Percentiles rank a stretch among this genome's conserved stretches.
phyloP scores from a whole-genome alignment of 208 protist genomes.

The Crithidia sp. region DNA sequence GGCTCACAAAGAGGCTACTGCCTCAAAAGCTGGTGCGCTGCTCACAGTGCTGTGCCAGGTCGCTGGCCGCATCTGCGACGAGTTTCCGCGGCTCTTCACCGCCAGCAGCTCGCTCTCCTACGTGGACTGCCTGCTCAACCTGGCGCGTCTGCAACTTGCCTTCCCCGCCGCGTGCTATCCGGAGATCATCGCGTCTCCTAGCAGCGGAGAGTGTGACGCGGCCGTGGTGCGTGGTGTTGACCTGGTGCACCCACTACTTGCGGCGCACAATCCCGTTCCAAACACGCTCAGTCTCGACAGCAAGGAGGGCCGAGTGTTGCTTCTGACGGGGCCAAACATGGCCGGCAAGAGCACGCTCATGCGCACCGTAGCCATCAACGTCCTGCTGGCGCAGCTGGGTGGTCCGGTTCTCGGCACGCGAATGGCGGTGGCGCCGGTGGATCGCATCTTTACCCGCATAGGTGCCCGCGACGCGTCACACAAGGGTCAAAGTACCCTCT shows the following conservation, averaged over 20 bases:
- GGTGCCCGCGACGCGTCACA: conserved; percentile 97
- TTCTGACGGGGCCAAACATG: conserved; percentile 99
- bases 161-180: conserved; percentile 41
- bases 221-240: conserved; percentile 30
- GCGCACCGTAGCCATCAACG: conserved; percentile 92
- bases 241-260: conserved; percentile 46
- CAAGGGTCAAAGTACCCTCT: conserved; percentile 97
- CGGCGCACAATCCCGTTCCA: conserved; percentile 50
- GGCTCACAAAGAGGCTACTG: conserved; percentile 63
- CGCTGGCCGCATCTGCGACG: conserved; percentile 70
- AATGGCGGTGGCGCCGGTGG: conserved; percentile 81
- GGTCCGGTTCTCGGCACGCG: conserved; percentile 89
- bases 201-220: neutral
- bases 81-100: conserved; percentile 62
- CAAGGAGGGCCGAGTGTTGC: conserved; percentile 75
- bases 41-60: conserved; percentile 68
- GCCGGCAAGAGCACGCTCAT: conserved; percentile 98
- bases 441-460: conserved; percentile 98
- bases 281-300: conserved; percentile 84
- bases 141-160: conserved; percentile 43
- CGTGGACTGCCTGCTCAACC: conserved; percentile 81
- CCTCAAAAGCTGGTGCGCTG: conserved; percentile 62
- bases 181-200: conserved; percentile 4
- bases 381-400: conserved; percentile 97
- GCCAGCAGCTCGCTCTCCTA: conserved; percentile 73